phyloP scores from a whole-genome alignment of 768 basidiomycete species.

The Leccinum truebloodii region DNA sequence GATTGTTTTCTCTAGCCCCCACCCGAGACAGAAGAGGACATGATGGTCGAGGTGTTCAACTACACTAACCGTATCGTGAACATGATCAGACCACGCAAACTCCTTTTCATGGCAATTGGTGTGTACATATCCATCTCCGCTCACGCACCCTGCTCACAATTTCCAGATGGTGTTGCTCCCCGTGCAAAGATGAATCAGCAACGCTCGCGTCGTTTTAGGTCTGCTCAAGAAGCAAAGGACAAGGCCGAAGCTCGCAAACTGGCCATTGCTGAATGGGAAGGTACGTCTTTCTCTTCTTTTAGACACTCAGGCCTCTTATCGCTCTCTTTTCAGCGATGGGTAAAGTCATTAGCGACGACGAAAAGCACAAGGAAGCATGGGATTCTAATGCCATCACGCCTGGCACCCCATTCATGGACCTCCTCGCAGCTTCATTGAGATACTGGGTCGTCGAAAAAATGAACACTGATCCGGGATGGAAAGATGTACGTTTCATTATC shows the following conservation, averaged over 20 bases:
- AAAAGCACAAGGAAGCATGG: constrained; percentile 85
- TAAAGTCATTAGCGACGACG: constrained; percentile 77
- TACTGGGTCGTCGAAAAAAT: constrained; percentile 98
- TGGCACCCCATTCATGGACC: constrained; percentile 97
- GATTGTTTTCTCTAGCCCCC: constrained; percentile 59
- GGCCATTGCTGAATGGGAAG: constrained; percentile 83
- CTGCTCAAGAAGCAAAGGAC: constrained; percentile 92
- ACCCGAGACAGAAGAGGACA: constrained; percentile 97
- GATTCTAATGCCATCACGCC: constrained; percentile 99
- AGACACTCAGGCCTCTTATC: neutral
- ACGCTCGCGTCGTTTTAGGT: constrained; percentile 92
- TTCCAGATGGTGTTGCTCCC: constrained; percentile 90
- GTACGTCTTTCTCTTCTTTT: constrained; percentile 39
- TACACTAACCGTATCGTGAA: constrained; percentile 98
- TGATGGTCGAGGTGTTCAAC: constrained; percentile 97
- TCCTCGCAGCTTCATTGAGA: constrained; percentile 82
- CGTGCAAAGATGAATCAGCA: constrained; percentile 99
- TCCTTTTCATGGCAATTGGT: constrained; percentile 99
- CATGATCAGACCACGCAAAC: constrained; percentile 92
- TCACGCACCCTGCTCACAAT: constrained; percentile 3
- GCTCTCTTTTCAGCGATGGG: constrained; percentile 78
- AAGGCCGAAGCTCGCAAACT: constrained; percentile 88
- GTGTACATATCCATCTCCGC: constrained; percentile 25
- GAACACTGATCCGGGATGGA: constrained; percentile 96
- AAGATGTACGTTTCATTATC: constrained; percentile 54